Percentiles rank a stretch among this genome's conserved stretches.
Evolutionary conservation across 2,329 filamentous ascomycete genomes (phyloP).

Genomic region (Macrophomina phaseolina): DNA sequence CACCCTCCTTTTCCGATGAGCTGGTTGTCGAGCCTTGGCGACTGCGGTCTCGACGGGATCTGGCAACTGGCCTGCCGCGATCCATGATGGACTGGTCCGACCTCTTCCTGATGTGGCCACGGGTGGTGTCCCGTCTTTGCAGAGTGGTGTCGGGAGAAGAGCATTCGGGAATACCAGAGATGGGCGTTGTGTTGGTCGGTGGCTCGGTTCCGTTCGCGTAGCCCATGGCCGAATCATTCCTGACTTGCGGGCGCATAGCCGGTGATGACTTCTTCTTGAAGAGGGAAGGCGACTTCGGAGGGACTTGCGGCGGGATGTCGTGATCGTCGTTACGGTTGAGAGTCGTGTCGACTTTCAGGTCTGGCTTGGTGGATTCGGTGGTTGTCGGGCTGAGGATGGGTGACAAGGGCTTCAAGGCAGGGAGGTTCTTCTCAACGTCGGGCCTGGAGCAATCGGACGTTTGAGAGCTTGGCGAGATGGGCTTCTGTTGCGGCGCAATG

Average conservation of each 20-base stretch:
- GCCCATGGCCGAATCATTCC: constrained; percentile 21
- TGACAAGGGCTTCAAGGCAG: constrained; percentile 33
- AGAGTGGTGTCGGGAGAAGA: constrained; percentile 13
- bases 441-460: constrained; percentile 1
- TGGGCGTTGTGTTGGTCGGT: background rate
- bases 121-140: constrained; percentile 7
- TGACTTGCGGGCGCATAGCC: constrained; percentile 35
- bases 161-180: constrained; percentile 1
- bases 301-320: constrained; percentile 42
- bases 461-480: constrained; percentile 12
- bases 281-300: constrained; percentile 43
- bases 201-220: background rate
- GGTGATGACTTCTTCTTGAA: constrained; percentile 43
- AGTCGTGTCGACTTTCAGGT: constrained; percentile 41
- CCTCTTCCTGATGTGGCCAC: constrained; percentile 27
- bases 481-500: constrained; percentile 28
- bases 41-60: constrained; percentile 28
- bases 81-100: constrained; percentile 48
- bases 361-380: constrained; percentile 33
- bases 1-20: constrained; percentile 40
- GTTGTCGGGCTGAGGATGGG: constrained; percentile 44
- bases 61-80: constrained; percentile 43
- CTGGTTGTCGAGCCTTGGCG: constrained; percentile 42
- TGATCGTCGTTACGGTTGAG: constrained; percentile 30
- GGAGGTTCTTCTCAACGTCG: constrained; percentile 3